Percentiles rank a stretch among this genome's conserved stretches.
These are phyloP conservation scores for Schwanniomyces polymorphus DNA, from an alignment of 805 yeast genomes.

Conservation along the genomic window DNA sequence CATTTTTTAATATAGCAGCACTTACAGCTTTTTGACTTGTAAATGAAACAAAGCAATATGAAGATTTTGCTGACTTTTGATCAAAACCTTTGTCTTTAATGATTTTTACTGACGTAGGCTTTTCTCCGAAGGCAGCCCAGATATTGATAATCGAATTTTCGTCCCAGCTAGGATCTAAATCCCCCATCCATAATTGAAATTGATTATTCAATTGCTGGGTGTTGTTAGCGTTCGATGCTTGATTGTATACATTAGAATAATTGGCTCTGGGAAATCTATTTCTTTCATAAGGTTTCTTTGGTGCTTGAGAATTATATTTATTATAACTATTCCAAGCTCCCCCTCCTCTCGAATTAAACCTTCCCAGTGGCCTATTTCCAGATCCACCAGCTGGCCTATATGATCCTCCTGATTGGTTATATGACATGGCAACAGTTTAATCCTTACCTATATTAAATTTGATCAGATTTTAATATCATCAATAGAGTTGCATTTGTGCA, in stretches of 20 bases:
- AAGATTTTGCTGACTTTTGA: slow-evolving; percentile 31
- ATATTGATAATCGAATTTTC: slow-evolving; percentile 64
- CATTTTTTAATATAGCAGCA: slow-evolving; percentile 66
- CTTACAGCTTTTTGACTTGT: slow-evolving; percentile 59
- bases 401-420: not conserved
- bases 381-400: not conserved
- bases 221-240: not conserved
- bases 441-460: not conserved
- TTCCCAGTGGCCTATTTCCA: not conserved
- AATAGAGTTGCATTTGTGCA: not conserved
- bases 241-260: slow-evolving; percentile 5
- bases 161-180: slow-evolving; percentile 81
- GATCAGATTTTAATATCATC: no score
- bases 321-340: not conserved
- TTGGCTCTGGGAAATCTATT: slow-evolving; percentile 2
- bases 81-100: slow-evolving; percentile 58
- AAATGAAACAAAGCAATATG: slow-evolving; percentile 81
- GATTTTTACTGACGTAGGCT: slow-evolving; percentile 58
- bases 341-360: not conserved
- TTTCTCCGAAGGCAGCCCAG: slow-evolving; percentile 73
- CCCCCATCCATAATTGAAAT: slow-evolving; percentile 83
- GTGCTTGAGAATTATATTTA: not conserved
- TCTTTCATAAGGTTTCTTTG: slow-evolving; percentile 6
- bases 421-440: not conserved
- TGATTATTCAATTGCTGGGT: slow-evolving; percentile 5